A percentile compares a stretch with the other conserved stretches of the same genome.
phyloP scores from a whole-genome alignment of 768 basidiomycete species.

The Pleurotus sapidus region DNA sequence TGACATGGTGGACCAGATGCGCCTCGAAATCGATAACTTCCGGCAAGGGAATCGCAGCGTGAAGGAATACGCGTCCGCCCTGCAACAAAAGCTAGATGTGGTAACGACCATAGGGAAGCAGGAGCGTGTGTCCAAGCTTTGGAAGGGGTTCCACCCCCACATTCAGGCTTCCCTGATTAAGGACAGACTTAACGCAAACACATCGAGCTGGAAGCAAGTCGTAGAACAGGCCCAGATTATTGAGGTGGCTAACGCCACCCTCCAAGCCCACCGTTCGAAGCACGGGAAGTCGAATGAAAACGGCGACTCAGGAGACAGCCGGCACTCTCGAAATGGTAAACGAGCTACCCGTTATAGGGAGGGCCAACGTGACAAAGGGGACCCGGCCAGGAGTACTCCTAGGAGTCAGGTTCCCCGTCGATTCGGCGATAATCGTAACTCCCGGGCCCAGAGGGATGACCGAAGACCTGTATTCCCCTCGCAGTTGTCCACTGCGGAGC shows the following conservation, averaged over 20 bases:
- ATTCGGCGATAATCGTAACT: too few species aligned
- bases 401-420: too few species aligned
- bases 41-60: slow-evolving; percentile 25
- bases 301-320: too few species aligned
- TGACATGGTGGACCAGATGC: slow-evolving; percentile 10
- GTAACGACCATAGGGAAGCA: slow-evolving; percentile 23
- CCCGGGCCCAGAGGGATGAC: too few species aligned
- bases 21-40: slow-evolving; percentile 15
- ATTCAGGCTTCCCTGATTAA: slow-evolving; percentile 26
- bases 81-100: slow-evolving; percentile 28
- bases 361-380: too few species aligned
- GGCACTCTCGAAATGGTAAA: too few species aligned
- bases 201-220: slow-evolving; percentile 19
- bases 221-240: slow-evolving; percentile 22
- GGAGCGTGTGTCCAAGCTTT: slow-evolving; percentile 28
- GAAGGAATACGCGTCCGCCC: slow-evolving; percentile 25
- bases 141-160: slow-evolving; percentile 22
- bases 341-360: too few species aligned
- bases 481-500: too few species aligned
- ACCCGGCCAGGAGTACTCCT: too few species aligned
- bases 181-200: slow-evolving; percentile 22
- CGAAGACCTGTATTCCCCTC: too few species aligned
- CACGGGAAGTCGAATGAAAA: too few species aligned
- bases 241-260: slow-evolving; percentile 20
- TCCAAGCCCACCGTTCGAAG: too few species aligned